Conservation (phyloP, 805 yeast species). For the Sugiyamaella qingdaonensis region DNA sequence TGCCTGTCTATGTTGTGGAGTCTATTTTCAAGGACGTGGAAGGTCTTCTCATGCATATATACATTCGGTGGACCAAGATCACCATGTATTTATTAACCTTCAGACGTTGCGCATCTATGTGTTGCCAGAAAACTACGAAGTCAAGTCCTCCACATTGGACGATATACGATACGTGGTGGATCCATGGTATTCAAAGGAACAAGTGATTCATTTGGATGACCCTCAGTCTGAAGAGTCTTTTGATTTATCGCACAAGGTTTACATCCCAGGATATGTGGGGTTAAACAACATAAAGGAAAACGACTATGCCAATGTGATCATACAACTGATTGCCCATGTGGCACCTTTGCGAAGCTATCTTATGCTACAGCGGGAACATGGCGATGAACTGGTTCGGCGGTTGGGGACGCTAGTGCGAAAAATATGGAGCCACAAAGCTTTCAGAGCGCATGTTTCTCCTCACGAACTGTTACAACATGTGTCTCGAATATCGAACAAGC, state of each 20-base stretch:
- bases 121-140: slow-evolving; percentile 59
- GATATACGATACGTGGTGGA: slow-evolving; percentile 51
- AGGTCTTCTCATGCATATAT: slow-evolving; percentile 59
- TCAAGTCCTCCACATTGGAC: slow-evolving; percentile 38
- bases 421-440: slow-evolving; percentile 59
- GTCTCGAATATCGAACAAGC: slow-evolving; percentile 40
- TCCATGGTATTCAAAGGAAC: slow-evolving; percentile 45
- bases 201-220: slow-evolving; percentile 35
- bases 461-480: slow-evolving; percentile 57
- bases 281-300: slow-evolving; percentile 49
- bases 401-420: slow-evolving; percentile 50
- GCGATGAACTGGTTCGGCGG: slow-evolving; percentile 38
- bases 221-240: slow-evolving; percentile 9
- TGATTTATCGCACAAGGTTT: slow-evolving; percentile 46
- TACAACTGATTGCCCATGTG: slow-evolving; percentile 56
- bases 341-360: slow-evolving; percentile 45
- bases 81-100: slow-evolving; percentile 60
- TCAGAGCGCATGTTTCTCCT: slow-evolving; percentile 61
- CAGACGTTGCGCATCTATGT: slow-evolving; percentile 45
- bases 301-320: slow-evolving; percentile 54
- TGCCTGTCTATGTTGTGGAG: slow-evolving; percentile 72
- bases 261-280: slow-evolving; percentile 64
- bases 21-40: slow-evolving; percentile 65
- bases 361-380: slow-evolving; percentile 26
- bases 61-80: slow-evolving; percentile 61